Conservation (phyloP, 108 stramenopile species). For the Cylindrotheca closterium region DNA sequence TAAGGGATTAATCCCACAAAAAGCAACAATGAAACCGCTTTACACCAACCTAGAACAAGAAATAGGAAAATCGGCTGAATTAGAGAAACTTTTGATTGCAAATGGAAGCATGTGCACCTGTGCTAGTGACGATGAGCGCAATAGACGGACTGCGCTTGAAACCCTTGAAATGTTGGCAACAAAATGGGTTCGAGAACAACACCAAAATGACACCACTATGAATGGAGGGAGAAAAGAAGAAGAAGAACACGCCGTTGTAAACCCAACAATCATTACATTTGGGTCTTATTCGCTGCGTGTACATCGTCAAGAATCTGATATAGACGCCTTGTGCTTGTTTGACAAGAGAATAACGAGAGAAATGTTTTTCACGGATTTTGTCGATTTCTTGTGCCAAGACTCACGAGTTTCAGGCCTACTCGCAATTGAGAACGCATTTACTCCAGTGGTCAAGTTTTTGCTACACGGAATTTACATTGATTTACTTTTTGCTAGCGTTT, state of each 20-base stretch:
- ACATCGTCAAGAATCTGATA: conserved; percentile 63
- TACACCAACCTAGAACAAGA: neutral
- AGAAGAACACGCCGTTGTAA: neutral
- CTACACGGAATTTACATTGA: conserved; percentile 66
- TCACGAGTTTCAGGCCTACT: conserved; percentile 29
- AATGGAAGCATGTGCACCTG: neutral
- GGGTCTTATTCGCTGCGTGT: conserved; percentile 77
- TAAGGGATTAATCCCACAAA: too few species aligned
- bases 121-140: conserved; percentile 3
- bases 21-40: neutral
- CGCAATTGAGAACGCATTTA: conserved; percentile 57
- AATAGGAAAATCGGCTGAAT: neutral
- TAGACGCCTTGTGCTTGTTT: conserved; percentile 65
- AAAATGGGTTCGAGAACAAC: conserved; percentile 18
- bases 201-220: neutral
- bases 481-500: conserved; percentile 63
- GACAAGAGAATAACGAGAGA: conserved; percentile 44
- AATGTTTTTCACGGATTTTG: conserved; percentile 66
- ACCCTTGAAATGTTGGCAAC: conserved; percentile 27
- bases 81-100: neutral
- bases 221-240: conserved; percentile 5
- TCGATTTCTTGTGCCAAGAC: conserved; percentile 40
- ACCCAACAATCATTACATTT: conserved; percentile 44
- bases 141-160: conserved; percentile 20
- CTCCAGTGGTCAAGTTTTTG: conserved; percentile 74